These are phyloP conservation scores for Syncephalastrum contaminatum DNA, from an alignment of 371 early-diverging fungal species.

Conservation along the genomic window DNA sequence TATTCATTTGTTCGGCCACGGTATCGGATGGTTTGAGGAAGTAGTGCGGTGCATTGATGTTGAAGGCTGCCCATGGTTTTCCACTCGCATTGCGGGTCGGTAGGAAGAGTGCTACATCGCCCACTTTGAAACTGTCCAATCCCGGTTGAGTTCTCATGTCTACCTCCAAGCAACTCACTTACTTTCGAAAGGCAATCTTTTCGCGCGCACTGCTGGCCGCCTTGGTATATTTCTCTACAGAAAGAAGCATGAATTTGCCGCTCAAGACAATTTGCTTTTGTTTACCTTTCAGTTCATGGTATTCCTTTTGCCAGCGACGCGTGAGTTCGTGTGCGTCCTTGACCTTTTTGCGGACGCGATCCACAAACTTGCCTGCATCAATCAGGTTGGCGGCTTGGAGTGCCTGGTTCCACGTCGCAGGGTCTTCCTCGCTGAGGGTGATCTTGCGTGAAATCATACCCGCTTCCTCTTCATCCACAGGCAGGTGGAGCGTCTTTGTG, in stretches of 20 bases:
- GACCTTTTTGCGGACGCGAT: slow-evolving; percentile 39
- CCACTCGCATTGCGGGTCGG: slow-evolving; percentile 72
- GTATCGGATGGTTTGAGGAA: slow-evolving; percentile 60
- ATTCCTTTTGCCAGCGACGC: slow-evolving; percentile 37
- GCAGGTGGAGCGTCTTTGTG: slow-evolving; percentile 40
- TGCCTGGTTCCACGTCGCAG: slow-evolving; percentile 35
- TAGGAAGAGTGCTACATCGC: slow-evolving; percentile 73
- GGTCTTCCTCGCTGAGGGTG: slow-evolving; percentile 24
- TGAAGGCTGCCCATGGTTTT: slow-evolving; percentile 83
- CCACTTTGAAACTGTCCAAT: slow-evolving; percentile 60
- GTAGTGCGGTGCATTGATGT: slow-evolving; percentile 74
- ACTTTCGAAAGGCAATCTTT: slow-evolving; percentile 67
- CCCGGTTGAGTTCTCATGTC: not conserved
- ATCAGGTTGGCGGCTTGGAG: slow-evolving; percentile 29
- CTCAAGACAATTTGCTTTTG: not conserved
- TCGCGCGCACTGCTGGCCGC: slow-evolving; percentile 38
- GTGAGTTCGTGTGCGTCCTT: slow-evolving; percentile 48
- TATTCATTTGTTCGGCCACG: slow-evolving; percentile 38
- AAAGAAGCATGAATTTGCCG: not conserved
- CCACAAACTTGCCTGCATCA: slow-evolving; percentile 31
- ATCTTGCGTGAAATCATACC: slow-evolving; percentile 28
- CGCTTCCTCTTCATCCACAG: slow-evolving; percentile 40
- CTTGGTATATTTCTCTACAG: slow-evolving; percentile 53
- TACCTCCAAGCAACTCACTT: slow-evolving; percentile 6
- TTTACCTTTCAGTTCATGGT: slow-evolving; percentile 40